phyloP scores from a whole-genome alignment of 176 grass and related monocot genomes.

The Bonia amplexicaulis region DNA sequence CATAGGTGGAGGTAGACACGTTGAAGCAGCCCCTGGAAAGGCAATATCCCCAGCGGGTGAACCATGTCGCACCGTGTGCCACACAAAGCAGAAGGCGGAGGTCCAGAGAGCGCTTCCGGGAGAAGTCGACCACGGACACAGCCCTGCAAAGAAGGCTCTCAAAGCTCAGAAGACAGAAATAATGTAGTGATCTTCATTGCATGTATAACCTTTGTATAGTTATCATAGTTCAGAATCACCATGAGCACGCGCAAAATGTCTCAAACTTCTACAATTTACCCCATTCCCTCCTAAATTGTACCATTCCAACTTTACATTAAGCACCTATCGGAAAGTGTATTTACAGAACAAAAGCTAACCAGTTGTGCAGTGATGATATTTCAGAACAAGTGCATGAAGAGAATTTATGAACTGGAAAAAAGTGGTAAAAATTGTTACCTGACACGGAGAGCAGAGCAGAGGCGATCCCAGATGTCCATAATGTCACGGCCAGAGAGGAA shows the following conservation, averaged over 20 bases:
- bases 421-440: conserved; percentile 31
- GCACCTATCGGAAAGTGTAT: neutral
- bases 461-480: conserved; percentile 92
- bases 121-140: conserved; percentile 69
- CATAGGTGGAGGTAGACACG: conserved; percentile 53
- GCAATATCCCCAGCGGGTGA: conserved; percentile 81
- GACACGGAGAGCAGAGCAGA: conserved; percentile 71
- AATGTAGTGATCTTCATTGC: neutral
- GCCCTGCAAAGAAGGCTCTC: conserved; percentile 42
- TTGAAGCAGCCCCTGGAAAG: conserved; percentile 65
- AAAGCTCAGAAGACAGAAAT: conserved; percentile 21
- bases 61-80: conserved; percentile 66
- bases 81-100: conserved; percentile 78
- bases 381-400: neutral
- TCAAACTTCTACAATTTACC: neutral
- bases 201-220: neutral
- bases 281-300: neutral
- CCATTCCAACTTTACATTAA: neutral
- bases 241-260: neutral
- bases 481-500: conserved; percentile 53
- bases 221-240: neutral
- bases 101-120: conserved; percentile 54
- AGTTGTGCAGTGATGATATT: neutral
- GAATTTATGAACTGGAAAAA: conserved; percentile 1
- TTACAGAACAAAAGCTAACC: neutral